Base-by-base conservation (phyloP, 352 stramenopile genomes). In the Phytophthora crassamura region DNA sequence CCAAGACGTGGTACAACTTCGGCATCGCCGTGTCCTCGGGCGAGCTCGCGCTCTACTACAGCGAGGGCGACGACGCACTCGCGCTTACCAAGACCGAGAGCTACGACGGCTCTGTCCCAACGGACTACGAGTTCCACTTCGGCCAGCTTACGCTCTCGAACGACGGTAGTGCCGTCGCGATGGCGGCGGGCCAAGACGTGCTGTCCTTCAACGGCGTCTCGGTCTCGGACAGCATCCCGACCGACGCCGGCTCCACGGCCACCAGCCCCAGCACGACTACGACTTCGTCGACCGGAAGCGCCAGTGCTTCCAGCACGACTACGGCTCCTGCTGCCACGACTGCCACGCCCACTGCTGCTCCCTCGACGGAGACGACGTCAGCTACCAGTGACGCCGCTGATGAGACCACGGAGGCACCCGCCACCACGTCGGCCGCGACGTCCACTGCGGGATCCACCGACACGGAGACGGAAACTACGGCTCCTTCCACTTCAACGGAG, bases 141-240 rank as follows among this genome's bases (percentile, higher is more conserved):
- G 82, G 80, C 40, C 69, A 84, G 63, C 74, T 91, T 63, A 89
- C 82, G 42, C 76, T 90, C 42, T 89, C 82, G 32, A 73, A 82
- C 56, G 80, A 86, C 59, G 80, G 78, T 50, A 84, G 73, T 42
- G 55, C 56, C 2, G 75, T 80, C 22, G 67, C 63, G 36, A 89
- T 91, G 82, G 72, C 66, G 18, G 51, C 58, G 0, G 67, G 61
- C 43, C 79, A 88, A 54, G 82, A 91, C 58, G 69, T 87, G 15
- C 62, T 91, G 35, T 78, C 72, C 42, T 91, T 86, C 64, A 91
- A 84, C 65, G 82, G 82, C n/a, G 80, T 91, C 5, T 77, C 75
- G 15, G 75, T 88, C 14, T 72, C 85, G 55, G 77, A 78, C 50
- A 59, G 61, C 35, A 63, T 86, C 50, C 70, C 72, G 25, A 80